These are phyloP conservation scores for Sordariomycetes sp. DNA, from an alignment of 2,329 filamentous ascomycete species.

Conservation along the genomic window DNA sequence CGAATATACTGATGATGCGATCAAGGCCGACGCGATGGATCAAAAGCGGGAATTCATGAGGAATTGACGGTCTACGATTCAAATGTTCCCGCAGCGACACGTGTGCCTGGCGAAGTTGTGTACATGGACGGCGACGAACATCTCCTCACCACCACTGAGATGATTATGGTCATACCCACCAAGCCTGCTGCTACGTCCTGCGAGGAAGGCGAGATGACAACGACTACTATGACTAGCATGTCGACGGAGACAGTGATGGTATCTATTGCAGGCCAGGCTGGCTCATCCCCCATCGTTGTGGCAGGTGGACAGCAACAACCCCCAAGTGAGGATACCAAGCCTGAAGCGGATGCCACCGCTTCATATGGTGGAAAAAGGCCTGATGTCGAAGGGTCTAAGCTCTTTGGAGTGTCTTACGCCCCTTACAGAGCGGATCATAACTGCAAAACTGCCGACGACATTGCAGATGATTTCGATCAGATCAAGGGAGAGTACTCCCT, in stretches of 20 bases:
- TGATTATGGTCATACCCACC: slow-evolving; percentile 3
- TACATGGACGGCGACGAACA: not conserved
- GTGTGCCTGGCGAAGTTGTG: slow-evolving; percentile 1
- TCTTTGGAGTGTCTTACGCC: slow-evolving; percentile 37
- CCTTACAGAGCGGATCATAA: slow-evolving; percentile 39
- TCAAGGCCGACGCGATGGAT: too few species aligned
- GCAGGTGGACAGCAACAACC: not conserved
- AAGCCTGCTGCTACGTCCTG: not conserved
- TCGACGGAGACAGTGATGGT: not conserved
- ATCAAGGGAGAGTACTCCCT: slow-evolving; percentile 46
- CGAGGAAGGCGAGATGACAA: not conserved
- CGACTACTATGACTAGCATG: not conserved
- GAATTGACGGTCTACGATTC: slow-evolving; percentile 3
- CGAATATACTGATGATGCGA: too few species aligned
- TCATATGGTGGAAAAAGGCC: too few species aligned
- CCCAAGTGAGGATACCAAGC: too few species aligned
- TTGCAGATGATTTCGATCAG: slow-evolving; percentile 54
- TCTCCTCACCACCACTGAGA: not conserved
- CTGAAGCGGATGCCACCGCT: too few species aligned
- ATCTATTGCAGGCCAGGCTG: not conserved
- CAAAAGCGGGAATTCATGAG: not conserved
- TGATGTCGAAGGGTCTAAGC: too few species aligned
- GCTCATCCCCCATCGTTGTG: not conserved
- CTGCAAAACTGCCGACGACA: slow-evolving; percentile 58
- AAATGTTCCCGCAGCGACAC: not conserved